Evolutionary conservation across 208 protist species (phyloP), one percentile per base, ranked within the genome.

Genomic region (Wallacemonas rigidus): DNA sequence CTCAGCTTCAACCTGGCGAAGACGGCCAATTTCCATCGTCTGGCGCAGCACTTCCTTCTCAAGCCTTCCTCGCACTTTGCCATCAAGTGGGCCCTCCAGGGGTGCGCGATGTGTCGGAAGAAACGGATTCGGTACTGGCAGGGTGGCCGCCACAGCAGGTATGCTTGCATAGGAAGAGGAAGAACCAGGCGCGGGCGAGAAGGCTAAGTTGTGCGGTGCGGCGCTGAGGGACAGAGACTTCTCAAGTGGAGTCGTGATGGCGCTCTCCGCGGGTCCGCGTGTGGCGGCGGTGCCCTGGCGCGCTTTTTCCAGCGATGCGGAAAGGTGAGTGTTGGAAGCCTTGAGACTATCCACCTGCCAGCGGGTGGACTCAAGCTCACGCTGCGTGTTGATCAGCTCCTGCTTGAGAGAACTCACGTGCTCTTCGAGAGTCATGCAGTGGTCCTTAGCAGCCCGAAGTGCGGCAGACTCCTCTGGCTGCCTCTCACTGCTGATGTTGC

Each of bases 11-110:
- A 70, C 69, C 17, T 69, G 61, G 6, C 79, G 77, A 14, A 96
- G 71, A 8, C 85, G 82, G 54, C 90, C 82, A 64, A 96, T 77
- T 69, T 94, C 87, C 39, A 89, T 72, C 9, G 91, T 81, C 72
- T 93, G 87, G 43, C 88, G 81, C 70, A 94, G 41, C 54, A 94
- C 69, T 64, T 96, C 87, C 54, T 83, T 77, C 67, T 94, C 86
- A 35, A 93, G 67, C 17, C 87, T 78, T n/a, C 74, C 64, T 3
- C 72, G 75, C 1, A 36, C 56, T 7, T 69, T 58, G 26, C 58
- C 61, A 17, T 57, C 73, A 39, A 67, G 50, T 5, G 51, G 44
- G 43, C 60, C 60, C 8, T 48, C 60, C 60, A 65, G 7, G 3
- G 60, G 14, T 15, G 51, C 35, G 17, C 51, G 67, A 12, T 48